These are phyloP conservation scores for Cladosporium austrohemisphaericum DNA, from an alignment of 2,329 filamentous ascomycete genomes.

Conservation along the genomic window DNA sequence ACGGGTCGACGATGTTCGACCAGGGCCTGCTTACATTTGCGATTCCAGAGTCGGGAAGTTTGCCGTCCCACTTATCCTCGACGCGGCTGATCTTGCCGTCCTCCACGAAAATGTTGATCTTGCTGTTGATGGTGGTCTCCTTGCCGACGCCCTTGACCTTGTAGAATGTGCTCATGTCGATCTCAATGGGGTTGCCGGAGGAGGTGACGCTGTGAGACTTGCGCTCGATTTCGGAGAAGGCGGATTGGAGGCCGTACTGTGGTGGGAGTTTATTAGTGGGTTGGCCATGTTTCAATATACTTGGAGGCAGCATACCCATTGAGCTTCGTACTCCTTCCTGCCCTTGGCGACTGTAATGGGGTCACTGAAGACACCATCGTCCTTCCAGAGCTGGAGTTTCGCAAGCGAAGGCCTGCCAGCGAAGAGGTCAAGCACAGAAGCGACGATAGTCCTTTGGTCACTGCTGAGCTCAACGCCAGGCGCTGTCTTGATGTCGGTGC, in stretches of 20 bases:
- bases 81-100: slow-evolving; percentile 49
- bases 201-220: slow-evolving; percentile 52
- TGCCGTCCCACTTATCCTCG: slow-evolving; percentile 54
- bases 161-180: slow-evolving; percentile 53
- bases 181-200: slow-evolving; percentile 56
- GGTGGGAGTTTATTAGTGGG: background rate
- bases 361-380: slow-evolving; percentile 56
- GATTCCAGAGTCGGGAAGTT: slow-evolving; percentile 49
- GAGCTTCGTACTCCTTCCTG: slow-evolving; percentile 50
- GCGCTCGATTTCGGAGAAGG: slow-evolving; percentile 57
- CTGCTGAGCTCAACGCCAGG: slow-evolving; percentile 49
- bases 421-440: slow-evolving; percentile 60
- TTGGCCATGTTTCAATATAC: too few relatives aligned
- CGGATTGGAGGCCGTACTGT: slow-evolving; percentile 55
- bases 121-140: slow-evolving; percentile 49
- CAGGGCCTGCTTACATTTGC: slow-evolving; percentile 46
- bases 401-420: slow-evolving; percentile 56
- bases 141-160: slow-evolving; percentile 51
- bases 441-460: slow-evolving; percentile 53
- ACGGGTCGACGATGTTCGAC: slow-evolving; percentile 30
- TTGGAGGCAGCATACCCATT: slow-evolving; percentile 46
- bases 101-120: slow-evolving; percentile 46
- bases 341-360: slow-evolving; percentile 57
- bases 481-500: slow-evolving; percentile 51
- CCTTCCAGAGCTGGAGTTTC: slow-evolving; percentile 58